Percentiles rank a stretch among this genome's conserved stretches.
phyloP scores from a whole-genome alignment of 2,329 filamentous ascomycete genomes.

The Botrytis deweyae region DNA sequence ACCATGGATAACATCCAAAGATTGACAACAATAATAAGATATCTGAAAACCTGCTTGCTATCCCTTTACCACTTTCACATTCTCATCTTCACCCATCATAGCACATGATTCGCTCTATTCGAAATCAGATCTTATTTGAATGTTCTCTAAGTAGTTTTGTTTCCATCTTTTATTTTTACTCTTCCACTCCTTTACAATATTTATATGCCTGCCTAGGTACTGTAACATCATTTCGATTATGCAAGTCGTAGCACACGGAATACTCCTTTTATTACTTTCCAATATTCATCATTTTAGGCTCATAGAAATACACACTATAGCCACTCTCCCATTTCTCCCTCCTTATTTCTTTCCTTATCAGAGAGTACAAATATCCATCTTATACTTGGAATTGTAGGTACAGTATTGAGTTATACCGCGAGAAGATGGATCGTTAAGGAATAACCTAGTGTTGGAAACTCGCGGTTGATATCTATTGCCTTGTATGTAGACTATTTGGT shows the following conservation, averaged over 20 bases:
- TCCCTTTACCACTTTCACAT: neutral
- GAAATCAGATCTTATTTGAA: neutral
- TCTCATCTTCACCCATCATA: neutral
- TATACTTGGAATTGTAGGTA: neutral
- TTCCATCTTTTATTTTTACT: neutral
- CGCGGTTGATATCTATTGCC: neutral
- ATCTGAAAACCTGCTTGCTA: neutral
- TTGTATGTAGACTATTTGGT: rapidly evolving
- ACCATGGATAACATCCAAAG: neutral
- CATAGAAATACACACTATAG: neutral
- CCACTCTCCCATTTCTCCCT: no score
- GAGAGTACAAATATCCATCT: neutral
- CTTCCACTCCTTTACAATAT: neutral
- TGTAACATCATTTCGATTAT: neutral
- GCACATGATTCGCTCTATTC: neutral
- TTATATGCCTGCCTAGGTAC: neutral
- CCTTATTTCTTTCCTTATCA: neutral
- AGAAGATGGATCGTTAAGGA: neutral
- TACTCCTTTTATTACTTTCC: neutral
- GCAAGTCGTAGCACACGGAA: neutral
- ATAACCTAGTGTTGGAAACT: neutral
- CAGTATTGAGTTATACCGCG: neutral
- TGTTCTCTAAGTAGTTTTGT: neutral
- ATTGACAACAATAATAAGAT: neutral
- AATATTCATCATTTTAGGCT: neutral